Conservation (phyloP, 2,329 filamentous ascomycete genomes). For the Botrytis hyacinthi region DNA sequence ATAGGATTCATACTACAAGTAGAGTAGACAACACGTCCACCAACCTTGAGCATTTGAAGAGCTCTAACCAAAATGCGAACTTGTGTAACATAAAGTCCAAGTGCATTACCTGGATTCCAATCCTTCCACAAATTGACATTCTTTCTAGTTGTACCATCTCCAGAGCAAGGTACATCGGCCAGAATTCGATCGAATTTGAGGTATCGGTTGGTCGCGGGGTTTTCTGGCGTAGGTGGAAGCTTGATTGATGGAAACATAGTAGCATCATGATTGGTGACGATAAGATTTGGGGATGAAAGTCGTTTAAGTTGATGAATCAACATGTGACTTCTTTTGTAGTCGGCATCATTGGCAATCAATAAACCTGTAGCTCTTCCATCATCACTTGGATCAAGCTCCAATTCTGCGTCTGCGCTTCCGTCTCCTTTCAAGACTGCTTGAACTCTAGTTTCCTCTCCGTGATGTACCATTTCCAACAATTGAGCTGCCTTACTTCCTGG, state of each 20-base stretch:
- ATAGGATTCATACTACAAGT: constrained; percentile 99
- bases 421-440: constrained; percentile 59
- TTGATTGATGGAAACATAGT: constrained; percentile 92
- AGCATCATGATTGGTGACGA: constrained; percentile 97
- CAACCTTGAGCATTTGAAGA: constrained; percentile 92
- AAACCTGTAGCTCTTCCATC: constrained; percentile 87
- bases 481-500: constrained; percentile 97
- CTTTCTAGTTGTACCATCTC: constrained; percentile 91
- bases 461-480: constrained; percentile 89
- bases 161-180: constrained; percentile 94
- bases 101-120: constrained; percentile 82
- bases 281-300: constrained; percentile 90
- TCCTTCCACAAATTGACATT: constrained; percentile 94
- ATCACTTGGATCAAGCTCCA: constrained; percentile 63
- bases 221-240: constrained; percentile 61
- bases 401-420: constrained; percentile 40
- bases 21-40: constrained; percentile 92
- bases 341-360: constrained; percentile 91
- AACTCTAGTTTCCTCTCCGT: constrained; percentile 85
- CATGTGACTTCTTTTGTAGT: constrained; percentile 97
- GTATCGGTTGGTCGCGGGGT: constrained; percentile 62
- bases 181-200: constrained; percentile 96
- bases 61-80: constrained; percentile 86
- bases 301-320: constrained; percentile 97
- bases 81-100: constrained; percentile 86